Percentiles rank a stretch among this genome's conserved stretches.
These are phyloP conservation scores for Vitis hybrid DNA, from an alignment of 177 flowering plant species.

Conservation along the genomic window DNA sequence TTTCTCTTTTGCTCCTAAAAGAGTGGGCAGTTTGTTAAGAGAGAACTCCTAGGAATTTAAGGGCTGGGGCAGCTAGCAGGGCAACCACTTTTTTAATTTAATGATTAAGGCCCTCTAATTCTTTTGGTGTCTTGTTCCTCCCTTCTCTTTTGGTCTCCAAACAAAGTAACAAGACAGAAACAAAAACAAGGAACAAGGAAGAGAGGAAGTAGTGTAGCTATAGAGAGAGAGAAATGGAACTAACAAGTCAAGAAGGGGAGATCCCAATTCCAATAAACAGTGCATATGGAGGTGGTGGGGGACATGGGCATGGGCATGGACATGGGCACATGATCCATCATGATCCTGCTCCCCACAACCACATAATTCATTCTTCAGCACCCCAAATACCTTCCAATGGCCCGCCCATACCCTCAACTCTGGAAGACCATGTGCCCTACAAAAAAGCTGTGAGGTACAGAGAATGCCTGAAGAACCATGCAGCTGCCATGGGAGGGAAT, in stretches of 20 bases:
- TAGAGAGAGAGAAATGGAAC: slow-evolving; percentile 36
- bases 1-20: not conserved
- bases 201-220: not conserved
- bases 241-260: slow-evolving; percentile 52
- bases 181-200: slow-evolving; percentile 1
- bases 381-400: slow-evolving; percentile 40
- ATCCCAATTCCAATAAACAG: slow-evolving; percentile 63
- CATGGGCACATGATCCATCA: slow-evolving; percentile 50
- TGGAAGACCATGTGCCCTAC: slow-evolving; percentile 35
- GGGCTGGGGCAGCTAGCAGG: too few relatives aligned
- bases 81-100: slow-evolving; percentile 10
- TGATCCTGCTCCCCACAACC: slow-evolving; percentile 37
- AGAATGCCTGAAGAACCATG: slow-evolving; percentile 89
- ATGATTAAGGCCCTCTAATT: slow-evolving; percentile 16
- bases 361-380: slow-evolving; percentile 39
- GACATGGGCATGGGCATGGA: slow-evolving; percentile 24
- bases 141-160: slow-evolving; percentile 40
- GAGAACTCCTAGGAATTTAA: slow-evolving; percentile 8
- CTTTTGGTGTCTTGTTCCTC: slow-evolving; percentile 8
- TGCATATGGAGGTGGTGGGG: slow-evolving; percentile 39
- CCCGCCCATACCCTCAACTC: slow-evolving; percentile 24
- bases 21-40: slow-evolving; percentile 4
- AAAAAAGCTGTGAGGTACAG: slow-evolving; percentile 50
- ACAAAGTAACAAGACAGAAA: slow-evolving; percentile 8
- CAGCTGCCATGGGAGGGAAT: slow-evolving; percentile 83